Base-by-base conservation (phyloP, 176 grass and related monocot species). In the Canna indica region DNA sequence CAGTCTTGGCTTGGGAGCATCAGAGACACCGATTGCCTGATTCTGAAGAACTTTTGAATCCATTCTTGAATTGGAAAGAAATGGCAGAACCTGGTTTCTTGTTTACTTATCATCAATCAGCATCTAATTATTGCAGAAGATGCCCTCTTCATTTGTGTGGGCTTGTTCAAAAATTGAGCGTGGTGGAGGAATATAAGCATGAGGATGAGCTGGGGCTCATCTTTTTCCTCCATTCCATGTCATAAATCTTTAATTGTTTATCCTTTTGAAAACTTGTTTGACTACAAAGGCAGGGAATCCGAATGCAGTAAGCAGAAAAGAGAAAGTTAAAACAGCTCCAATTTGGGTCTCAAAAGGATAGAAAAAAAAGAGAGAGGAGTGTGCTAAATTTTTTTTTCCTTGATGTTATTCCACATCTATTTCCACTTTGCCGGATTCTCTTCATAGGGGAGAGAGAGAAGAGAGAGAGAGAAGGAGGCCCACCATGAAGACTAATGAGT, bases 211-310 rank as follows among this genome's bases (percentile, higher is more conserved):
- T 84, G 47, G 79, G 82, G 53, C 31, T 84, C 74, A 62, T 65
- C 78, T 68, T 83, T 69, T 74, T 71, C 66, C 61, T 48, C 60
- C 50, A 35, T 64, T 57, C 71, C 67, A 28, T 59, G 59, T 67
- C 73, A 73, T 69, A 76, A 54, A 68, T 62, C 42, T 61, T 68
- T 62, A 45, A 72, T 73, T 79, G 33, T 79, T 81, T 54, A 73
- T 67, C 75, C 74, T 88, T 85, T 88, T 81, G 78, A 88, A 86
- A 88, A 78, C 76, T 91, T 86, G 79, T 85, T 96, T 96, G 92
- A 91, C 92, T 82, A 78, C 78, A 85, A 89, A 89, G 59, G 64
- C 64, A 48, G 85, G 78, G 87, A 96, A 96, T 96, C 92, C 86
- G 88, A 74, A 80, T 63, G 85, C 91, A 84, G 83, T 85, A 85